Evolutionary conservation across 805 yeast genomes (phyloP).

Genomic region (Nakazawaea sp.): DNA sequence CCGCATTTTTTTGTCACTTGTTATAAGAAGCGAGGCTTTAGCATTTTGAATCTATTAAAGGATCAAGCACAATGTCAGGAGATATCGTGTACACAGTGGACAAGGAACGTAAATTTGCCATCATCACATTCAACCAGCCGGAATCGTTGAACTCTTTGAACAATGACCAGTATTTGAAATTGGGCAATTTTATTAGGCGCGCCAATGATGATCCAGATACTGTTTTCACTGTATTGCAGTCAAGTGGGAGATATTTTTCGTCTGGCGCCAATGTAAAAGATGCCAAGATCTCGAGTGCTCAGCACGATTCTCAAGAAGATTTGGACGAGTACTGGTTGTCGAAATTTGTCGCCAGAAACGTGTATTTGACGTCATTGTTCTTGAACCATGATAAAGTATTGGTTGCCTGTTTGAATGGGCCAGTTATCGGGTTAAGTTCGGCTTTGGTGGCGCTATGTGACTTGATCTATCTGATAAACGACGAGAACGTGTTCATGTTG

Average conservation of each 20-base stretch:
- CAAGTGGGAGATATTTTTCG: slow-evolving; percentile 71
- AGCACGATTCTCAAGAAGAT: slow-evolving; percentile 9
- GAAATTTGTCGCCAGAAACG: slow-evolving; percentile 63
- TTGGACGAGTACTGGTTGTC: slow-evolving; percentile 36
- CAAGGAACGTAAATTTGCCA: slow-evolving; percentile 35
- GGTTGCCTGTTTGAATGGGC: slow-evolving; percentile 76
- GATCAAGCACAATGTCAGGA: neutral
- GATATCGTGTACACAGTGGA: slow-evolving; percentile 3
- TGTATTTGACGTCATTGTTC: slow-evolving; percentile 59
- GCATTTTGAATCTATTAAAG: no score
- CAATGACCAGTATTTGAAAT: slow-evolving; percentile 52
- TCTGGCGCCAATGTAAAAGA: slow-evolving; percentile 76
- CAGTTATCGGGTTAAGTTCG: slow-evolving; percentile 74
- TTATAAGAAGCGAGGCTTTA: no score
- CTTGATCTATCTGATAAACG: slow-evolving; percentile 61
- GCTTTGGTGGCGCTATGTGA: slow-evolving; percentile 74
- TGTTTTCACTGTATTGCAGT: slow-evolving; percentile 55
- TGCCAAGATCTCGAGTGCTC: neutral
- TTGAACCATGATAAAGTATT: slow-evolving; percentile 66
- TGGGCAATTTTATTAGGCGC: slow-evolving; percentile 51
- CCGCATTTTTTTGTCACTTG: no score
- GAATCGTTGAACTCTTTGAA: slow-evolving; percentile 58
- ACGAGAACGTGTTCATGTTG: slow-evolving; percentile 47
- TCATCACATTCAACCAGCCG: slow-evolving; percentile 64
- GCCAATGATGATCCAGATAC: slow-evolving; percentile 62